phyloP scores from a whole-genome alignment of 305 asterid species.

The Solanum hybrid region DNA sequence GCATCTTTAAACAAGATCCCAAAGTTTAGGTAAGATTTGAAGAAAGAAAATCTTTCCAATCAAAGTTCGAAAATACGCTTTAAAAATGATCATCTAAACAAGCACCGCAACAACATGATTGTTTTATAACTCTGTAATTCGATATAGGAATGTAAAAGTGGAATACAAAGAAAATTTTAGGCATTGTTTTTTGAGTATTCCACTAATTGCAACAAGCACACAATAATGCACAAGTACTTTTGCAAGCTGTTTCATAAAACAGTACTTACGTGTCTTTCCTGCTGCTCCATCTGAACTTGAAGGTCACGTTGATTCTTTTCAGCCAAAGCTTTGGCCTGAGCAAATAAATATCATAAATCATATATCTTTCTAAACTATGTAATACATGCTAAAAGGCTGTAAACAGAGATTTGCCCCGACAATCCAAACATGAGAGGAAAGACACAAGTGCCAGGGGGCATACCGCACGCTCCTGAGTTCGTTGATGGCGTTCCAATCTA shows the following conservation, averaged over 20 bases:
- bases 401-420: neutral
- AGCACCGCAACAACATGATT: neutral
- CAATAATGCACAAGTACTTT: neutral
- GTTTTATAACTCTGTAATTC: neutral
- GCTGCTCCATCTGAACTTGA: slow-evolving; percentile 90
- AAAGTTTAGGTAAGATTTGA: neutral
- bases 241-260: neutral
- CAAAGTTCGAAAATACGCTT: neutral
- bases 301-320: slow-evolving; percentile 94
- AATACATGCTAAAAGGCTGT: neutral
- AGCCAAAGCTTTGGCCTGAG: slow-evolving; percentile 92
- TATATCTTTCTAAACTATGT: neutral
- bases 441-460: slow-evolving; percentile 15
- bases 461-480: slow-evolving; percentile 97
- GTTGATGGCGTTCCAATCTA: slow-evolving; percentile 84
- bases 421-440: neutral
- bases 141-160: neutral
- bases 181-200: neutral
- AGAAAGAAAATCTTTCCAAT: neutral
- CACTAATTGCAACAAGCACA: neutral
- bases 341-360: slow-evolving; percentile 12
- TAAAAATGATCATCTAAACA: neutral
- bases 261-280: slow-evolving; percentile 88
- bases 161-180: neutral
- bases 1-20: neutral